phyloP scores from a whole-genome alignment of 2,329 filamentous ascomycete genomes.

The Sarocladiaceae sp. region DNA sequence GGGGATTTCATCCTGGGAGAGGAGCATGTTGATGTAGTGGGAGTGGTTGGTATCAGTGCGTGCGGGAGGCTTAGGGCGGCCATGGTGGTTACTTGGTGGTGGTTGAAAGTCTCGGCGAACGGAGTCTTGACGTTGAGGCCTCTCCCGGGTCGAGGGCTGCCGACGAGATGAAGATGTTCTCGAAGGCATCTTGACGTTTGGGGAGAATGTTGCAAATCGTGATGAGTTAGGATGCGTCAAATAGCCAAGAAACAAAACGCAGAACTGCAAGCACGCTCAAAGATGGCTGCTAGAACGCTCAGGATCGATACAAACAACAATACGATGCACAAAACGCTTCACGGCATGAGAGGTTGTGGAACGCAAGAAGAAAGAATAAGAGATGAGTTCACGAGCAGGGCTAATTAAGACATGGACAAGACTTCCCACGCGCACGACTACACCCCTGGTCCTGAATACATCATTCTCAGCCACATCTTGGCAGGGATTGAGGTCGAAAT shows the following conservation, averaged over 20 bases:
- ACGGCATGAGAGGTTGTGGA: neutral
- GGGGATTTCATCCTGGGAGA: conserved; percentile 41
- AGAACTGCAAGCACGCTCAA: neutral
- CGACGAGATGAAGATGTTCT: neutral
- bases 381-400: neutral
- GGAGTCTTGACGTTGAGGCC: neutral
- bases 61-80: conserved; percentile 12
- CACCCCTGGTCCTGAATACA: conserved; percentile 4
- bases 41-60: conserved; percentile 24
- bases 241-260: no score
- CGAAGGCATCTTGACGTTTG: conserved; percentile 2
- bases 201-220: neutral
- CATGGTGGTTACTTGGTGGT: neutral
- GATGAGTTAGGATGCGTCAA: neutral
- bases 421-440: neutral
- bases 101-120: conserved; percentile 2
- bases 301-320: neutral
- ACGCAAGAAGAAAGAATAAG: neutral
- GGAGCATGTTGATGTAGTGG: conserved; percentile 41
- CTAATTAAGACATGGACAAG: neutral
- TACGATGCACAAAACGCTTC: neutral
- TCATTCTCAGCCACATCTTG: conserved; percentile 1
- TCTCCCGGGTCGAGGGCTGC: neutral
- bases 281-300: neutral
- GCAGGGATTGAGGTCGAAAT: neutral